phyloP scores from a whole-genome alignment of 2,329 filamentous ascomycete genomes.

The Fusarium pilosicola region DNA sequence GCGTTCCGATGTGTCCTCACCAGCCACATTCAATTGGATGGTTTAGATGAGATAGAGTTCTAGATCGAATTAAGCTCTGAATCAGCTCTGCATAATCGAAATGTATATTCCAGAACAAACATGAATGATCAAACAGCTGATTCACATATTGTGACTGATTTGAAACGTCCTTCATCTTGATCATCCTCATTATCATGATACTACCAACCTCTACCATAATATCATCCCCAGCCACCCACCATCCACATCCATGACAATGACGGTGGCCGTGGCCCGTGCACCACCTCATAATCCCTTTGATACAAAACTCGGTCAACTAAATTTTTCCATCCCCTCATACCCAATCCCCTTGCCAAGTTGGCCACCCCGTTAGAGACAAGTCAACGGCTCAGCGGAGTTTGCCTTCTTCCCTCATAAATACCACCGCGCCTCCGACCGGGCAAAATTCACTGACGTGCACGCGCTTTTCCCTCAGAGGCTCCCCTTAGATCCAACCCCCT shows the following conservation, averaged over 20 bases:
- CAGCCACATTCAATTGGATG: slow-evolving; percentile 9
- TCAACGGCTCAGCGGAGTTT: slow-evolving; percentile 49
- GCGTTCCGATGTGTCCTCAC: neutral
- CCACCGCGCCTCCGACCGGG: slow-evolving; percentile 56
- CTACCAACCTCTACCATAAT: slow-evolving; percentile 15
- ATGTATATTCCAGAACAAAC: neutral
- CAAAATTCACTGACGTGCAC: slow-evolving; percentile 58
- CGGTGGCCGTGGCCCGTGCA: slow-evolving; percentile 17
- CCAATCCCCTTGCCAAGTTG: slow-evolving; percentile 42
- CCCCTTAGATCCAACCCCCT: slow-evolving; percentile 45
- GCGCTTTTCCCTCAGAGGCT: slow-evolving; percentile 56
- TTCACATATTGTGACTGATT: neutral
- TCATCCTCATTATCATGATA: neutral
- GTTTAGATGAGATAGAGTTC: neutral
- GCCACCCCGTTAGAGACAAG: slow-evolving; percentile 53
- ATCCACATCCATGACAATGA: slow-evolving; percentile 1
- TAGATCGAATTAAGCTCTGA: neutral
- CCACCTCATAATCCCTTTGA: slow-evolving; percentile 9
- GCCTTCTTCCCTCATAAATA: slow-evolving; percentile 58
- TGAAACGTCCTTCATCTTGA: neutral
- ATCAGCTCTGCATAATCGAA: neutral
- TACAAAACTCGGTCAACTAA: slow-evolving; percentile 48
- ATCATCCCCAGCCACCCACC: slow-evolving; percentile 23
- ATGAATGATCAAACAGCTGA: neutral
- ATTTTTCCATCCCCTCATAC: slow-evolving; percentile 46